phyloP scores from a whole-genome alignment of 345 rosid genomes.

The Populus davidiana region DNA sequence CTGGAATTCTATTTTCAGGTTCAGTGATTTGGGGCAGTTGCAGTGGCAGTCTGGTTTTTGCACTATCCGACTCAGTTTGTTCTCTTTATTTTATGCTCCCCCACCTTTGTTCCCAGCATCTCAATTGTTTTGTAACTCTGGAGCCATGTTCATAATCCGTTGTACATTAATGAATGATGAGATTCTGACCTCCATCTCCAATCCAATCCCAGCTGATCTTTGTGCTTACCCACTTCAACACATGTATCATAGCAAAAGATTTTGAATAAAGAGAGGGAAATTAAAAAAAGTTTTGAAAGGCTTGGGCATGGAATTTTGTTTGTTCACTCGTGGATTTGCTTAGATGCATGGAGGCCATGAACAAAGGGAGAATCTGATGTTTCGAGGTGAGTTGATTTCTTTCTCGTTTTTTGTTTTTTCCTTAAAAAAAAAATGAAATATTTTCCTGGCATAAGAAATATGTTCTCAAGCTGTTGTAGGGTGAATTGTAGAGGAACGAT shows the following conservation, averaged over 20 bases:
- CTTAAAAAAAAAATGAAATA: too few relatives aligned
- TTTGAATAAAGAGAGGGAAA: neutral
- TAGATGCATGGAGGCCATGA: neutral
- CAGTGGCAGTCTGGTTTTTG: neutral
- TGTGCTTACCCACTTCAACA: neutral
- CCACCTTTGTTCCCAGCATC: neutral
- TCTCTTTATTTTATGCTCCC: neutral
- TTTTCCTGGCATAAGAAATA: too few relatives aligned
- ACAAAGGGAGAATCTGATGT: too few relatives aligned
- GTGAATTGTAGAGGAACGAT: too few relatives aligned
- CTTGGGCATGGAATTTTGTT: neutral
- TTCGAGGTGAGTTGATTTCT: too few relatives aligned
- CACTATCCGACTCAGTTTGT: neutral
- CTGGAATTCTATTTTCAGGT: constrained; percentile 13
- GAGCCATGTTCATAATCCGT: neutral
- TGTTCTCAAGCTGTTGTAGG: too few relatives aligned
- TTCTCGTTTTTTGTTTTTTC: too few relatives aligned
- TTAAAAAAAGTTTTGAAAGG: neutral
- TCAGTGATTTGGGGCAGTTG: constrained; percentile 3
- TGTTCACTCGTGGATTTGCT: neutral
- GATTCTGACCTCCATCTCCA: neutral
- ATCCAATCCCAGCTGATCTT: neutral
- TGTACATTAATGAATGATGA: neutral
- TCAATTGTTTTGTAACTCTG: neutral
- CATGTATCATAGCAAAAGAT: neutral